Evolutionary conservation across 805 yeast genomes (phyloP), one percentile per base, ranked within the genome.

Genomic region (Lachancea fermentati): DNA sequence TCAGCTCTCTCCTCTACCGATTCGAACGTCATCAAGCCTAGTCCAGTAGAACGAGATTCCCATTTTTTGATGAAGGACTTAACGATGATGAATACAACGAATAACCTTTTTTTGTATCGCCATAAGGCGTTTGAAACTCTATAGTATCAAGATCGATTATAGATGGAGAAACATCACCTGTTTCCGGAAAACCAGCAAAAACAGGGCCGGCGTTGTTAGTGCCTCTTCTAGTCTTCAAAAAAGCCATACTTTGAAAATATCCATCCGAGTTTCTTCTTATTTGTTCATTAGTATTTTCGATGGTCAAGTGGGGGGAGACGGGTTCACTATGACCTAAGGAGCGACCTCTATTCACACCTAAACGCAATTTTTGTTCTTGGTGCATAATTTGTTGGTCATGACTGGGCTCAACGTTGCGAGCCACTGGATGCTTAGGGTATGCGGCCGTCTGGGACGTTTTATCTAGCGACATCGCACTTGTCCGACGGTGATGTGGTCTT

Each of bases 271-370:
- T 59, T 36, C 62, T 54, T 34, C 54, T 45, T 8, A 58, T 45
- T 43, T 59, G 63, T 36, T 54, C 53, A n/a, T 48, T 49, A 4
- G 62, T 55, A 37, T 56, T 45, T 17, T 31, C 39, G 6, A 50
- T 50, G 12, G 51, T 46, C 9, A 36, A 16, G 4, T 33, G 34
- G 17, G 54, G 51, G 3, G 52, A 48, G 13, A 22, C 11, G 7
- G 26, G 9, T 22, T 22, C 26, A 22, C 9, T 22, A 11, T 22
- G 26, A 7, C 9, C 7, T 22, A 22, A 22, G 11, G 26, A 22
- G 11, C 11, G 26, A 22, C 11, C 9, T 11, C 26, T 22, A 7
- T 11, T 7, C 26, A 11, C 9, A 22, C 26, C 26, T 22, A 11
- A 7, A 11, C 11, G 9, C 11, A 22, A 22, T 22, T 22, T 7